Evolutionary conservation across 805 yeast species (phyloP).

Genomic region (Wickerhamomyces ciferrii): DNA sequence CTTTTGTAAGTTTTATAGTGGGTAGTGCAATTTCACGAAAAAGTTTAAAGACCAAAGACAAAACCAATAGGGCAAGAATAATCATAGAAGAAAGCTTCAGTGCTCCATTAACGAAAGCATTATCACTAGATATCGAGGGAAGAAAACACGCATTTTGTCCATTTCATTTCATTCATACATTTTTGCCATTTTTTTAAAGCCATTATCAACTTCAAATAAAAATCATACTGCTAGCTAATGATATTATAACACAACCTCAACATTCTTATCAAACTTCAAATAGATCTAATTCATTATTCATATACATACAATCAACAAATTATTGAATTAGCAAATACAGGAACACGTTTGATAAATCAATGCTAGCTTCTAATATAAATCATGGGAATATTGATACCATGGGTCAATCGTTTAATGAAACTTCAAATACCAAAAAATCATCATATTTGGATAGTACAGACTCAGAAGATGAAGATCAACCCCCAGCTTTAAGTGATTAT

Average conservation of each 20-base stretch:
- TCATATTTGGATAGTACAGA: constrained; percentile 4
- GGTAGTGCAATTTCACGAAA: not conserved
- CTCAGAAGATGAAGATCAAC: constrained; percentile 41
- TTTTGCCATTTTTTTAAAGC: no score
- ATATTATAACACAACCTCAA: not conserved
- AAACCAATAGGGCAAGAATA: no score
- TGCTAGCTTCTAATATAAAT: not conserved
- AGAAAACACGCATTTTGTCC: no score
- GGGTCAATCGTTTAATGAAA: not conserved
- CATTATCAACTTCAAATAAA: no score
- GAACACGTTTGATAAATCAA: not conserved
- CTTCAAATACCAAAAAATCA: not conserved
- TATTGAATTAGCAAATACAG: not conserved
- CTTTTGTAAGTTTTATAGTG: not conserved
- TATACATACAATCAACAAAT: not conserved
- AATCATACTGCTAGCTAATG: not conserved
- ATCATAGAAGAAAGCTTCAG: no score
- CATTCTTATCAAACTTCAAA: no score
- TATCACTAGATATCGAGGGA: no score
- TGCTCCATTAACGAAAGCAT: no score
- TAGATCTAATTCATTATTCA: no score
- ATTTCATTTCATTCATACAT: no score
- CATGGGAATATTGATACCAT: not conserved
- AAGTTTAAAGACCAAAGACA: no score
- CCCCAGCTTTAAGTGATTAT: constrained; percentile 57